Evolutionary conservation across 2,329 filamentous ascomycete species (phyloP).

Genomic region (Scedosporium apiospermum): DNA sequence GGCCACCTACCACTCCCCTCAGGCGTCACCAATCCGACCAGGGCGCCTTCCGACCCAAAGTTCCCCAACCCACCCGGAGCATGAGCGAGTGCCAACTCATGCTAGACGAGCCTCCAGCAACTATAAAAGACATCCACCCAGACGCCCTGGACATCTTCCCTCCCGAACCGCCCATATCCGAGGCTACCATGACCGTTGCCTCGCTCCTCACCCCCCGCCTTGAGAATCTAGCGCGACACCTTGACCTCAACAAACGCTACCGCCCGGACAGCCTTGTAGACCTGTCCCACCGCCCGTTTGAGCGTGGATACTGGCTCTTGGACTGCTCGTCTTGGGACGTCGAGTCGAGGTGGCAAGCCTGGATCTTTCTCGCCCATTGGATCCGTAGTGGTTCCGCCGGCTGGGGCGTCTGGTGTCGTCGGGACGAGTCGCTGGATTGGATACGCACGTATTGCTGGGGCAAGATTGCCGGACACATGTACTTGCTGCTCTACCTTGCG

Average conservation of each 20-base stretch:
- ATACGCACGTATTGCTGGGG: slow-evolving; percentile 74
- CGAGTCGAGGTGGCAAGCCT: slow-evolving; percentile 41
- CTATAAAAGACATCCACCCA: background rate
- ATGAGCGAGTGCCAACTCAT: background rate
- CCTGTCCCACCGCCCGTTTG: slow-evolving; percentile 44
- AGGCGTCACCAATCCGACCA: slow-evolving; percentile 4
- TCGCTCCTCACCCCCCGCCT: slow-evolving; percentile 50
- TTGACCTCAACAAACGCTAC: slow-evolving; percentile 43
- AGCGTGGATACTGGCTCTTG: slow-evolving; percentile 72
- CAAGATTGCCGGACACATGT: slow-evolving; percentile 60
- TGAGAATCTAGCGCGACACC: slow-evolving; percentile 39
- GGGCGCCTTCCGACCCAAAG: background rate
- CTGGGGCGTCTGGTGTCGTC: slow-evolving; percentile 55
- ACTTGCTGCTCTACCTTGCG: slow-evolving; percentile 63
- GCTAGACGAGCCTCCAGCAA: background rate
- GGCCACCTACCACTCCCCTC: background rate
- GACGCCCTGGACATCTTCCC: slow-evolving; percentile 40
- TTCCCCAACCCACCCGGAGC: background rate
- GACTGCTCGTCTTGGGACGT: slow-evolving; percentile 45
- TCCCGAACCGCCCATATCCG: slow-evolving; percentile 41
- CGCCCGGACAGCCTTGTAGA: slow-evolving; percentile 26
- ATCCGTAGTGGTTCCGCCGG: slow-evolving; percentile 50
- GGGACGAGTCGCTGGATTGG: slow-evolving; percentile 30
- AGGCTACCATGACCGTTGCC: slow-evolving; percentile 30
- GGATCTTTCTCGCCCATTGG: slow-evolving; percentile 52